A percentile compares a stretch with the other conserved stretches of the same genome.
These are phyloP conservation scores for Lecanosticta acicola DNA, from an alignment of 2,329 filamentous ascomycete species.

Conservation along the genomic window DNA sequence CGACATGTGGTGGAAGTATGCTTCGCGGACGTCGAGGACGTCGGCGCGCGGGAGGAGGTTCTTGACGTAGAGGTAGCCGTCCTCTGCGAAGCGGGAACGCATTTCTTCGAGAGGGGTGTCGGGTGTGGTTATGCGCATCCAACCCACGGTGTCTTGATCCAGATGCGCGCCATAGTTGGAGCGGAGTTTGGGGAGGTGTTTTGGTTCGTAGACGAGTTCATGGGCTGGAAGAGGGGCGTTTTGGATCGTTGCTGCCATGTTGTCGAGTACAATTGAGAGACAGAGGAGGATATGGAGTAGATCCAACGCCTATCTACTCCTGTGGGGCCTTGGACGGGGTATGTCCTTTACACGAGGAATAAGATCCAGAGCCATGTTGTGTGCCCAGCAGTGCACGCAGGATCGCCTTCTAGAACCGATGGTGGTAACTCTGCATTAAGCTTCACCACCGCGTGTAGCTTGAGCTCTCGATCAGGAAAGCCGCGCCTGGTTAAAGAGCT, in stretches of 20 bases:
- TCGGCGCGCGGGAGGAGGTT: constrained; percentile 39
- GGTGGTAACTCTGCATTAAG: no score
- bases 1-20: constrained; percentile 38
- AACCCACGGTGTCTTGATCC: constrained; percentile 27
- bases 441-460: no score
- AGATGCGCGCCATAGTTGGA: constrained; percentile 28
- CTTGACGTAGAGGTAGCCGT: constrained; percentile 43
- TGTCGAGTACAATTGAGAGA: no score
- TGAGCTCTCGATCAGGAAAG: no score
- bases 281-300: no score
- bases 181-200: constrained; percentile 24
- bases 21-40: constrained; percentile 38
- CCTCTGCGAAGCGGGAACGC: constrained; percentile 34
- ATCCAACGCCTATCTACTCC: no score
- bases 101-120: constrained; percentile 37
- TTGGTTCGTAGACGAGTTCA: constrained; percentile 21
- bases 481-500: no score
- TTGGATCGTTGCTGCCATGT: constrained; percentile 19
- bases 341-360: no score
- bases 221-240: constrained; percentile 21
- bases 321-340: no score
- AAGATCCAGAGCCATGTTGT: no score
- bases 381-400: no score
- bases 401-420: no score
- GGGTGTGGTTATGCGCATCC: constrained; percentile 31